Evolutionary conservation across 345 rosid genomes (phyloP).

Genomic region (Heritiera fomes): DNA sequence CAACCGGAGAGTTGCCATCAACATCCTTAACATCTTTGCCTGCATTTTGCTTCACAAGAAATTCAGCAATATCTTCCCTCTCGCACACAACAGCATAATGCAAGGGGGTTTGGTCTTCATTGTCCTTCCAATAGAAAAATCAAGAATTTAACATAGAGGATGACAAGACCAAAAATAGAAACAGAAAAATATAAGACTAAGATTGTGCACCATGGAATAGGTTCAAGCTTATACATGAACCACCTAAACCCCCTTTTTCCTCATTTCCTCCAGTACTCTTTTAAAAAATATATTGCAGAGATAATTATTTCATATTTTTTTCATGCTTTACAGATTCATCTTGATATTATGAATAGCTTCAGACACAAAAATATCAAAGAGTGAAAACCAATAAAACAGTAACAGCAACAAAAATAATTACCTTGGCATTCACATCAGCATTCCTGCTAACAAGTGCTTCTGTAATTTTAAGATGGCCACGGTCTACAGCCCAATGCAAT

Average conservation of each 20-base stretch:
- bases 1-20: slow-evolving; percentile 63
- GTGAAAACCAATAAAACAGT: too few relatives aligned
- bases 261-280: neutral
- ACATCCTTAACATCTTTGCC: slow-evolving; percentile 54
- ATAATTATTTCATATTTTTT: too few relatives aligned
- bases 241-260: neutral
- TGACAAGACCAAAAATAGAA: slow-evolving; percentile 7
- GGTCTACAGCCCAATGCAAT: slow-evolving; percentile 45
- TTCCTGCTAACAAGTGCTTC: too few relatives aligned
- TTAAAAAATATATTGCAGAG: neutral
- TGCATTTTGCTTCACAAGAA: slow-evolving; percentile 80
- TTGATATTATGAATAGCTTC: too few relatives aligned
- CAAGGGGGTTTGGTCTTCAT: slow-evolving; percentile 89
- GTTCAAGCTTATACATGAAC: too few relatives aligned
- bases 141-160: slow-evolving; percentile 17
- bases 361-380: too few relatives aligned
- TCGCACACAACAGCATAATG: slow-evolving; percentile 93
- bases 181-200: neutral
- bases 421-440: too few relatives aligned
- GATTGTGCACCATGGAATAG: neutral
- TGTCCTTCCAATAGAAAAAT: slow-evolving; percentile 53
- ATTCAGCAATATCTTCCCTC: slow-evolving; percentile 72
- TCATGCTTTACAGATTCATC: too few relatives aligned
- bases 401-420: too few relatives aligned
- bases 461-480: slow-evolving; percentile 21